Percentiles rank a stretch among this genome's conserved stretches.
Conservation (phyloP, 2,329 filamentous ascomycete genomes). For the Metarhizium sp. region DNA sequence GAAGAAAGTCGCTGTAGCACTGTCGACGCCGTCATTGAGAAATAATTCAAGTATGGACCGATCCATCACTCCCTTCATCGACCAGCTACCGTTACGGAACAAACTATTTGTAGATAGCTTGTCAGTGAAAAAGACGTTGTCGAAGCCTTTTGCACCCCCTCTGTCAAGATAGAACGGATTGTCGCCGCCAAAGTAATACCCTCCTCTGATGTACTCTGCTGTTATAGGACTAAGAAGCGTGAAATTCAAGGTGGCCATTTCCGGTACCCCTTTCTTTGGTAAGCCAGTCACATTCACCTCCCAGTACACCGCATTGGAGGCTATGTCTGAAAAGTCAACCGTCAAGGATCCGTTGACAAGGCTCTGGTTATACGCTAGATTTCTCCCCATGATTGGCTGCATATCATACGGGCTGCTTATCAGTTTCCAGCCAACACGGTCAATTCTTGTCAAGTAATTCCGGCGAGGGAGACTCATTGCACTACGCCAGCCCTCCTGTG, state of each 20-base stretch:
- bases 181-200: constrained; percentile 18
- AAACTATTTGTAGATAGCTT: constrained; percentile 17
- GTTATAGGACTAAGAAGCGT: constrained; percentile 15
- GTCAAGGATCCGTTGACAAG: constrained; percentile 38
- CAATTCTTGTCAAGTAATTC: constrained; percentile 41
- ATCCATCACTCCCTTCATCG: constrained; percentile 23
- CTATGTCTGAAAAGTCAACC: constrained; percentile 39
- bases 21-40: constrained; percentile 22
- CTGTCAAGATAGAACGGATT: constrained; percentile 20
- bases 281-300: constrained; percentile 40
- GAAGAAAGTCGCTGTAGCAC: constrained; percentile 22
- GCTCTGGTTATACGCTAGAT: constrained; percentile 31
- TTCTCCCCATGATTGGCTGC: constrained; percentile 32
- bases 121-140: constrained; percentile 23
- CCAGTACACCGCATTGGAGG: constrained; percentile 43
- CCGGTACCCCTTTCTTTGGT: constrained; percentile 8
- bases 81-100: constrained; percentile 12
- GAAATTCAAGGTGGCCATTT: constrained; percentile 19
- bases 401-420: constrained; percentile 40
- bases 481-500: constrained; percentile 20
- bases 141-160: constrained; percentile 16
- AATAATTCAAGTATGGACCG: constrained; percentile 26
- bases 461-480: constrained; percentile 30
- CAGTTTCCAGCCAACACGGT: constrained; percentile 41
- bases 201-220: constrained; percentile 17